Base-by-base conservation (phyloP, 371 early-diverging fungal genomes). In the Mortierella sp. region DNA sequence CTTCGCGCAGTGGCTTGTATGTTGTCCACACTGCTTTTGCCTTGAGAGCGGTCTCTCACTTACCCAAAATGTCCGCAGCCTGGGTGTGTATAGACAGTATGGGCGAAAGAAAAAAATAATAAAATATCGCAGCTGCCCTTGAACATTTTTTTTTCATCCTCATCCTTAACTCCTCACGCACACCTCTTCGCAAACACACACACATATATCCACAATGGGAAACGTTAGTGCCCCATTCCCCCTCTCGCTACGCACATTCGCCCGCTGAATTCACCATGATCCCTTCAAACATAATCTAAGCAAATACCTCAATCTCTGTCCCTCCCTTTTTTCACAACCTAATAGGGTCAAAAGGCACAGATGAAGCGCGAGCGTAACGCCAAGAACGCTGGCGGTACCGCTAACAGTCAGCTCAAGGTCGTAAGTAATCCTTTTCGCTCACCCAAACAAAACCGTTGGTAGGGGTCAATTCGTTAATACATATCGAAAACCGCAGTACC, bases 321-420 rank as follows among this genome's bases (percentile, higher is more conserved):
- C 40, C 65, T 14, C 64, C 22, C 45, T 52, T 55, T 52, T 11
- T 50, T 39, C 26, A 19, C 31, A 31, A 58, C 22, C 26, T 29
- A 55, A 26, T 68, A 73, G 74, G 94, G 93, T 68, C 91, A 90
- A 86, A 94, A 95, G 82, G 93, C 94, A 77, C 92, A 91, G 79
- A 90, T 90, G 89, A 89, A 89, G 84, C 92, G 96, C 64, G 95
- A 94, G 76, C 91, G 94, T 79, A 89, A 89, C 70, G 92, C 91
- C 52, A 94, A 95, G 85, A 80, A 80, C 53, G 89, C 87, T 14
- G 83, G 71, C 3, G 85, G 81, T 45, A 87, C 74, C 40, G 88
- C 90, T 39, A 92, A 91, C 66, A 92, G 92, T 72, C 97, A 96
- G 85, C 90, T 94, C 70, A 96, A 96, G 87, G 85, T 86, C 68